phyloP scores from a whole-genome alignment of 1,284 basidiomycete genomes.

The Ustilago trichophora region DNA sequence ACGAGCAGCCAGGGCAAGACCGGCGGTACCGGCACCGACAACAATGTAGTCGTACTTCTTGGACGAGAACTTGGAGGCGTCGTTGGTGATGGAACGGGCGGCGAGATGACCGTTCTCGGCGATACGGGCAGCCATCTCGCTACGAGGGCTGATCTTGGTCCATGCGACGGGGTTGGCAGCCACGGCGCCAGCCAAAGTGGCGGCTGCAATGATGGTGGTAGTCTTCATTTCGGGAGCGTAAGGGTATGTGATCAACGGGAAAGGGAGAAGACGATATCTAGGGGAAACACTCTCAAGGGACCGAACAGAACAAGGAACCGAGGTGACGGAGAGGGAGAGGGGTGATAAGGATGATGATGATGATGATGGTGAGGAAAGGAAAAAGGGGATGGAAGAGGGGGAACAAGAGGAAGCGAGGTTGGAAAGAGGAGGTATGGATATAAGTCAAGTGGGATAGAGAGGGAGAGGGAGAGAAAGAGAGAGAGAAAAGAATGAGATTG shows the following conservation, averaged over 20 bases:
- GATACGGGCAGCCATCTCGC: conserved; percentile 37
- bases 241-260: background rate
- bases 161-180: conserved; percentile 45
- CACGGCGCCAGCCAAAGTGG: conserved; percentile 28
- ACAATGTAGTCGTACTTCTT: conserved; percentile 64
- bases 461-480: no score
- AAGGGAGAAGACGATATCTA: background rate
- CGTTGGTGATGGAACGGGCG: conserved; percentile 39
- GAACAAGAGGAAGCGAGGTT: no score
- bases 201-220: conserved; percentile 33
- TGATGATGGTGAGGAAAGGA: no score
- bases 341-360: no score
- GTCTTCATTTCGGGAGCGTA: conserved; percentile 30
- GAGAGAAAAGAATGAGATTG: no score
- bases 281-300: no score
- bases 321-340: no score
- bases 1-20: conserved; percentile 52
- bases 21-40: conserved; percentile 72
- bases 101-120: conserved; percentile 30
- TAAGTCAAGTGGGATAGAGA: no score
- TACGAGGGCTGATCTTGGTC: conserved; percentile 40
- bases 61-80: conserved; percentile 26
- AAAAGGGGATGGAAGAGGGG: no score
- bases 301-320: no score
- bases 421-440: no score